Evolutionary conservation across 257 asterid species (phyloP).

Genomic region (Mitragyna speciosa): DNA sequence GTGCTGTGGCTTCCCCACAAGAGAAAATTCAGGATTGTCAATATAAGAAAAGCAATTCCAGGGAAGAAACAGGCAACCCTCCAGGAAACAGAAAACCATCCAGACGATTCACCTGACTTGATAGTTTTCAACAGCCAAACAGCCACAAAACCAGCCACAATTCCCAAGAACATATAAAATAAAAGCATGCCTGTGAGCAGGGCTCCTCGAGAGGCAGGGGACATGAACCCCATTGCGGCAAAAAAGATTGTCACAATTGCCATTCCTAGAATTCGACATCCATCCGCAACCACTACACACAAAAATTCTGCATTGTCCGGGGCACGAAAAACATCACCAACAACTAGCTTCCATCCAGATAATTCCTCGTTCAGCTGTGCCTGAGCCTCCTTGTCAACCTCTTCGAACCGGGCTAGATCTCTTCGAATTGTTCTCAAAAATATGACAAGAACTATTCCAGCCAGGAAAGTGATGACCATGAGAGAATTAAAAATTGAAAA

Average conservation of each 20-base stretch:
- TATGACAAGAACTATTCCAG: conserved; percentile 80
- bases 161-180: conserved; percentile 72
- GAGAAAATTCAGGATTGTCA: conserved; percentile 63
- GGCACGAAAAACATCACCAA: conserved; percentile 74
- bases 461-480: conserved; percentile 84
- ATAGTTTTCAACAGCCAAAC: conserved; percentile 81
- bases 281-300: conserved; percentile 85
- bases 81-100: conserved; percentile 84
- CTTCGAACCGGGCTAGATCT: conserved; percentile 74
- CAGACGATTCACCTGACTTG: conserved; percentile 51
- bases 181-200: conserved; percentile 78
- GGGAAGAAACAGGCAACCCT: conserved; percentile 79
- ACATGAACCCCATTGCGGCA: conserved; percentile 89
- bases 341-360: conserved; percentile 90
- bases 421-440: conserved; percentile 76
- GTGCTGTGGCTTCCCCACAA: conserved; percentile 90
- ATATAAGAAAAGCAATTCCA: conserved; percentile 58
- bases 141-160: conserved; percentile 76
- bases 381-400: conserved; percentile 86
- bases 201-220: conserved; percentile 88
- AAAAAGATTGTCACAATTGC: conserved; percentile 70
- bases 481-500: conserved; percentile 80
- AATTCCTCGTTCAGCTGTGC: conserved; percentile 88
- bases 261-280: conserved; percentile 85
- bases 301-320: conserved; percentile 60